Percentiles rank a stretch among this genome's conserved stretches.
These are phyloP conservation scores for Dictyostelium intermedium DNA, from an alignment of 78 protist species.

Conservation along the genomic window DNA sequence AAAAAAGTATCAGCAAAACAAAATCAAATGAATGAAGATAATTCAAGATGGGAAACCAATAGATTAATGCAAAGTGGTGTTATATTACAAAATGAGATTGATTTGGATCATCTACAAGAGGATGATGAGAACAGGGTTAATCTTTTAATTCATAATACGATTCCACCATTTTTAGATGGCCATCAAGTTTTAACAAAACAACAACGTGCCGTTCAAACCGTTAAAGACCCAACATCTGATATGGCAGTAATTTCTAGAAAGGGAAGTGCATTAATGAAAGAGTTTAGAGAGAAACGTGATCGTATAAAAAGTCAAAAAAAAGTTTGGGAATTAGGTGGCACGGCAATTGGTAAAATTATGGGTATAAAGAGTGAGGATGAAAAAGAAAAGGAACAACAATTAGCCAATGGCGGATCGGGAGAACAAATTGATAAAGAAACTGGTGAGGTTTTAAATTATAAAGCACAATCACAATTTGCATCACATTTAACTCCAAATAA, in stretches of 20 bases:
- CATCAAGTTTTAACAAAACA: slow-evolving; percentile 72
- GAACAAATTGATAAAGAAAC: slow-evolving; percentile 15
- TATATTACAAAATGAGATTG: slow-evolving; percentile 50
- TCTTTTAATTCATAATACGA: slow-evolving; percentile 88
- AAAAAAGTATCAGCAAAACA: slow-evolving; percentile 13
- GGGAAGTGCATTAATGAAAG: slow-evolving; percentile 83
- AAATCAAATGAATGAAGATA: slow-evolving; percentile 80
- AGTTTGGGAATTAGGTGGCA: slow-evolving; percentile 86
- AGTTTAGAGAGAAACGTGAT: slow-evolving; percentile 82
- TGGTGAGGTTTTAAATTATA: slow-evolving; percentile 52
- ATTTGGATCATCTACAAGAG: slow-evolving; percentile 85
- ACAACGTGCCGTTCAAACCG: slow-evolving; percentile 87
- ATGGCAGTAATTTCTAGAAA: slow-evolving; percentile 89
- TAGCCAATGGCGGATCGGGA: not conserved
- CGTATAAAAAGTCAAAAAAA: slow-evolving; percentile 61
- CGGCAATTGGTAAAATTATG: slow-evolving; percentile 83
- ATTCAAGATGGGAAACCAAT: slow-evolving; percentile 87
- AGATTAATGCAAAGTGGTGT: slow-evolving; percentile 85
- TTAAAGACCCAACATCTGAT: slow-evolving; percentile 95
- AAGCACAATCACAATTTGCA: slow-evolving; percentile 71
- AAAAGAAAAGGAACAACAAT: slow-evolving; percentile 20
- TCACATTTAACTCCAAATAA: slow-evolving; percentile 17
- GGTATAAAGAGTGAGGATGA: slow-evolving; percentile 74
- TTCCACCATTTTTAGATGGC: slow-evolving; percentile 97
- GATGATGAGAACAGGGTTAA: slow-evolving; percentile 61